These are phyloP conservation scores for Raddia distichophylla DNA, from an alignment of 176 grass and related monocot species.

Conservation along the genomic window DNA sequence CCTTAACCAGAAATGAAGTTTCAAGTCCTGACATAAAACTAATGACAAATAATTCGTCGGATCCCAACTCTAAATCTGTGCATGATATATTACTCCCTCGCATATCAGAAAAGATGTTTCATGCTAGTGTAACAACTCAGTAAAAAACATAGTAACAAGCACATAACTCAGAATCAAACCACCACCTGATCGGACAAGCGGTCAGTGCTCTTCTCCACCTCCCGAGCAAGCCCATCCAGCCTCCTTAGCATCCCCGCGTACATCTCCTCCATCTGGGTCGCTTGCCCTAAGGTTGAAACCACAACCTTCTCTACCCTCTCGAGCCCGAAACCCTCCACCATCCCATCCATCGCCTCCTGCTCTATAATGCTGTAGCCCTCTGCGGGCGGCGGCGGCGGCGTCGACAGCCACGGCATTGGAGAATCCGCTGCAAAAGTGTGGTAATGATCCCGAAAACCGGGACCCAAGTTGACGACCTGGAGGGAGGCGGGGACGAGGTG, in stretches of 20 bases:
- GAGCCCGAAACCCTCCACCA: conserved; percentile 33
- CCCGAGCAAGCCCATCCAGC: conserved; percentile 45
- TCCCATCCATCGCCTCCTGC: conserved; percentile 37
- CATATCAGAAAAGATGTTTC: neutral
- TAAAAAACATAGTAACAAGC: neutral
- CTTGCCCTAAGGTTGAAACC: neutral
- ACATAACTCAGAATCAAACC: conserved; percentile 1
- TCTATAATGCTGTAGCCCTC: conserved; percentile 13
- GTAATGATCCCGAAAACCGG: conserved; percentile 45
- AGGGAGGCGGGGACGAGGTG: conserved; percentile 41
- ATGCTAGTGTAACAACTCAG: neutral
- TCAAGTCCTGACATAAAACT: neutral
- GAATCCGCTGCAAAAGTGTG: conserved; percentile 44
- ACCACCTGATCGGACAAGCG: conserved; percentile 46
- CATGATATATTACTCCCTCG: neutral
- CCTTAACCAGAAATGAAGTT: neutral
- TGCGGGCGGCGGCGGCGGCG: conserved; percentile 17
- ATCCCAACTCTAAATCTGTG: neutral
- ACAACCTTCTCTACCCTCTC: conserved; percentile 37
- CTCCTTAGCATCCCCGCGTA: conserved; percentile 50
- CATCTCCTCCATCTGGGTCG: conserved; percentile 46
- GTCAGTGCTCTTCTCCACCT: conserved; percentile 39
- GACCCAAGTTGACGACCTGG: conserved; percentile 48
- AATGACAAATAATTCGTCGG: neutral
- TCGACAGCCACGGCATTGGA: conserved; percentile 46